These are phyloP conservation scores for Cyberlindnera xylosilytica DNA, from an alignment of 805 yeast genomes.

Conservation along the genomic window DNA sequence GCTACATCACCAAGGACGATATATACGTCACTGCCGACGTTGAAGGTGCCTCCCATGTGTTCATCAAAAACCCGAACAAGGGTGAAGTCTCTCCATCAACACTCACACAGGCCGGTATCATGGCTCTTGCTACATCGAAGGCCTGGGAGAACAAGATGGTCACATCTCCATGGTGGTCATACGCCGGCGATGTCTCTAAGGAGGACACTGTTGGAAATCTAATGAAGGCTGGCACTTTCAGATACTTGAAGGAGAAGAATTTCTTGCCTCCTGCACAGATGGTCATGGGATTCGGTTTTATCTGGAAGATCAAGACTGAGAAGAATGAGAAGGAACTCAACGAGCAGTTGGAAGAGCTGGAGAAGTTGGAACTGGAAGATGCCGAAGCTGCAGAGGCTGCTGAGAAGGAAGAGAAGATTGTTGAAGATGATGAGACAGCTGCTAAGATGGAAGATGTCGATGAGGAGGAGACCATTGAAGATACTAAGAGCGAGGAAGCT, in stretches of 20 bases:
- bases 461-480: constrained; percentile 7
- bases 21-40: constrained; percentile 69
- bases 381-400: not conserved
- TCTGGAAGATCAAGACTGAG: constrained; percentile 68
- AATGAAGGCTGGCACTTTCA: constrained; percentile 60
- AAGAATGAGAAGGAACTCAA: constrained; percentile 39
- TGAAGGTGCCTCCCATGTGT: constrained; percentile 70
- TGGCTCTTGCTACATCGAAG: constrained; percentile 73
- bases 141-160: constrained; percentile 90
- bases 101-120: constrained; percentile 83
- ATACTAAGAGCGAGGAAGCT: constrained; percentile 16
- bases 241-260: constrained; percentile 49
- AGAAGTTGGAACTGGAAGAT: constrained; percentile 18
- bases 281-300: constrained; percentile 84
- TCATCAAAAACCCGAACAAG: constrained; percentile 74
- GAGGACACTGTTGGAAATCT: constrained; percentile 59
- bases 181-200: constrained; percentile 65
- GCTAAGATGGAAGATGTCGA: constrained; percentile 4
- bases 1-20: constrained; percentile 74
- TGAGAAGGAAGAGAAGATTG: too few relatives aligned
- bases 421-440: constrained; percentile 6
- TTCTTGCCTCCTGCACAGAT: constrained; percentile 76
- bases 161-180: constrained; percentile 83
- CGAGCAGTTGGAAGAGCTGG: constrained; percentile 22
- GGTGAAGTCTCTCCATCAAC: constrained; percentile 84